Base-by-base conservation (phyloP, 768 basidiomycete genomes). In the Lactarius hatsudake region DNA sequence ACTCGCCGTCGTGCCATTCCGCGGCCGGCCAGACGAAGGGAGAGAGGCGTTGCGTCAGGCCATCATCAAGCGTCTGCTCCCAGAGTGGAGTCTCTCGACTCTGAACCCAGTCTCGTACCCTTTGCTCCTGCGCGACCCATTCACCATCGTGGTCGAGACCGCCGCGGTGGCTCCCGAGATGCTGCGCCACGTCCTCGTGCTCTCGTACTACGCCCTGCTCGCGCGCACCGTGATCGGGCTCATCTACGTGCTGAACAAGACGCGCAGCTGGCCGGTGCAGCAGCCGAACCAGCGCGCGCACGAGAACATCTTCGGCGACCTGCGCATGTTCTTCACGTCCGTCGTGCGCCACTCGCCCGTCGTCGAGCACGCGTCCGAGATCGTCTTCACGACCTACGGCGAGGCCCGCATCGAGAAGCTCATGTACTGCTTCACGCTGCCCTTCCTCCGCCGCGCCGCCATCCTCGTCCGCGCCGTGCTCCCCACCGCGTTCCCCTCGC, bases 101-200 rank as follows among this genome's bases (percentile, higher is more conserved):
- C 81, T 94, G 65, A 90, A 88, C 5, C 88, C 91, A 2, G 89
- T 92, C 69, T 89, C 92, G 0, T 89, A 89, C 63, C 95, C 96
- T 1, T 79, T 98, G 0, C 86, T 98, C 17, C 85, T 93, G 3
- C 85, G 96, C 23, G 94, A 97, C 75, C 96, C 97, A 0, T 88
- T 98, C 72, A 89, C 91, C 2, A 84, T 96, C 45, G 83, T 99
- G 26, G 83, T 96, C 30, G 96, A 99, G 78, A 87, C 90, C 0
- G 95, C 96, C 0, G 90, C 92, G 2, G 88, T 97, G 55, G 88
- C 90, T 0, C 96, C 94, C 0, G 92, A 95, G 68, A 90, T 94
- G 74, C 83, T 99, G 32, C 86, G 90, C 38, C 91, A 97, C 71
- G 89, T 96, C 55, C 83, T 94, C n/a, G 82, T 92, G 45, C 82